phyloP scores from a whole-genome alignment of 768 basidiomycete species.

The Suillus ampliporus region DNA sequence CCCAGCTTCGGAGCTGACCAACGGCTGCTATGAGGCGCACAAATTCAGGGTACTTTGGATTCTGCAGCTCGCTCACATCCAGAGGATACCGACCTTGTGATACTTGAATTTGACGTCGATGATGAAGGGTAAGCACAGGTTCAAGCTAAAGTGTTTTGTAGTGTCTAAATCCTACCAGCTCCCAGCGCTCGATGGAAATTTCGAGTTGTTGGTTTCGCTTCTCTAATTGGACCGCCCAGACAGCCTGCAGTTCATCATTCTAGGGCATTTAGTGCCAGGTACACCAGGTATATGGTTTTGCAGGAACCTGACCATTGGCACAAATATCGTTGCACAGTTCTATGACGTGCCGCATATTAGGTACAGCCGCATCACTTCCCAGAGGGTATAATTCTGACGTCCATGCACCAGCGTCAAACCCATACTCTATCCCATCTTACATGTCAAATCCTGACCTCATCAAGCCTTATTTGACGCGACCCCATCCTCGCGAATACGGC shows the following conservation, averaged over 20 bases:
- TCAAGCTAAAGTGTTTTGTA: neutral
- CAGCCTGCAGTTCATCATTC: slow-evolving; percentile 89
- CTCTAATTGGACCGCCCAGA: slow-evolving; percentile 89
- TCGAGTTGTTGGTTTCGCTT: slow-evolving; percentile 91
- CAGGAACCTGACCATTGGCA: slow-evolving; percentile 92
- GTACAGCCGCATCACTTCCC: slow-evolving; percentile 36
- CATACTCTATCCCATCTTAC: slow-evolving; percentile 80
- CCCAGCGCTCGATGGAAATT: slow-evolving; percentile 78
- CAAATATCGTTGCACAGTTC: slow-evolving; percentile 89
- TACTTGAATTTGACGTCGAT: slow-evolving; percentile 93
- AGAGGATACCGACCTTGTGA: slow-evolving; percentile 91
- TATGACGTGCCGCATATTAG: slow-evolving; percentile 95
- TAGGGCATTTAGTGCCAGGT: slow-evolving; percentile 97
- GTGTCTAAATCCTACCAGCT: slow-evolving; percentile 47
- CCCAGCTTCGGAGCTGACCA: slow-evolving; percentile 96
- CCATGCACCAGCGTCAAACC: slow-evolving; percentile 69
- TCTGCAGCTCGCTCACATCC: slow-evolving; percentile 90
- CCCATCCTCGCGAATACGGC: slow-evolving; percentile 76
- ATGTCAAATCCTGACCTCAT: slow-evolving; percentile 72
- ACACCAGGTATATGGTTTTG: slow-evolving; percentile 79
- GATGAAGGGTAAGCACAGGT: slow-evolving; percentile 73
- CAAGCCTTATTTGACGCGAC: slow-evolving; percentile 75
- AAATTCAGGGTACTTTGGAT: slow-evolving; percentile 93
- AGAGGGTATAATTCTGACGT: slow-evolving; percentile 3
- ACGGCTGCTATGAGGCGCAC: slow-evolving; percentile 94